phyloP scores from a whole-genome alignment of 164 flowering plant genomes.

The grape (Vitis vinifera) region DNA sequence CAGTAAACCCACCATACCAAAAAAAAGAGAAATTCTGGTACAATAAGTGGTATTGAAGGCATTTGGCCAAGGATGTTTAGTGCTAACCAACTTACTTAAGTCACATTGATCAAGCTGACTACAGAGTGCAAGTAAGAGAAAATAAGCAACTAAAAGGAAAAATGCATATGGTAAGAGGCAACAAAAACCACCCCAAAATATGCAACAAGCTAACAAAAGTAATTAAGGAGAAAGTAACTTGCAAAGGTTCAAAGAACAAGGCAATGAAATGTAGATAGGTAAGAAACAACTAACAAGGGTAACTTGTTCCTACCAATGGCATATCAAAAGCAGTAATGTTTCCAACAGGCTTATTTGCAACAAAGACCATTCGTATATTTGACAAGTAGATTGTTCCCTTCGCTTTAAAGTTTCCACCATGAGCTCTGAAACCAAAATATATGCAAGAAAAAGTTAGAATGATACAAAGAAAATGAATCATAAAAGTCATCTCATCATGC shows the following conservation, averaged over 20 bases:
- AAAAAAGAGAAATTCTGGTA: too few relatives aligned
- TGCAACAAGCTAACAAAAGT: neutral
- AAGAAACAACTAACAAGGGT: neutral
- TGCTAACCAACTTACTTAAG: too few relatives aligned
- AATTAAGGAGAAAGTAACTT: neutral
- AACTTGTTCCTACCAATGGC: conserved; percentile 59
- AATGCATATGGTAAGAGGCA: conserved; percentile 19
- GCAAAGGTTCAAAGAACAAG: neutral
- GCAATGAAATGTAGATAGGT: neutral
- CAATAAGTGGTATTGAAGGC: too few relatives aligned
- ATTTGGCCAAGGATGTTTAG: too few relatives aligned
- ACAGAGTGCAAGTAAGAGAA: too few relatives aligned
- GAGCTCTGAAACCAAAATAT: conserved; percentile 31
- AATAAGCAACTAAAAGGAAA: neutral
- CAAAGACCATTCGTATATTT: conserved; percentile 89
- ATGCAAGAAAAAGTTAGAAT: neutral
- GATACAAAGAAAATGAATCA: neutral
- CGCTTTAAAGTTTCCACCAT: conserved; percentile 61
- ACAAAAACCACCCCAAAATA: too few relatives aligned
- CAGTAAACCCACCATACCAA: too few relatives aligned
- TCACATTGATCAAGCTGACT: too few relatives aligned
- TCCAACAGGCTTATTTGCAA: conserved; percentile 70
- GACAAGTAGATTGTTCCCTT: conserved; percentile 88
- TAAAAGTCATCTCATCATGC: too few relatives aligned
- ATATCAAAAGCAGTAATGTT: conserved; percentile 69